Conservation (phyloP, 1,284 basidiomycete genomes). For the Ustilago vetiveriae region DNA sequence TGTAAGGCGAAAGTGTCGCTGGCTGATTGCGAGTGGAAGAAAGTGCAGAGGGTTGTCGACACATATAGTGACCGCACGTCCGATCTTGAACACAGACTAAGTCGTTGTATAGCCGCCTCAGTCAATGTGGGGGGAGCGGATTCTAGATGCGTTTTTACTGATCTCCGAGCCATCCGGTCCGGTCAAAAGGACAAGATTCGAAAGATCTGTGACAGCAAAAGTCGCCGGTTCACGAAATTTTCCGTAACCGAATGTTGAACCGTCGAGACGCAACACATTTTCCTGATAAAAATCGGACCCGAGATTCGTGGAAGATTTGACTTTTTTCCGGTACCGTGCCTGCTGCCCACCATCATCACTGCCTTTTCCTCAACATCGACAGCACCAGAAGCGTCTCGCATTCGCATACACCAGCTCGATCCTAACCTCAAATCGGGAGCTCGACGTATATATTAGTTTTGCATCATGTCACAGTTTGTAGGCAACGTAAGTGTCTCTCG, state of each 20-base stretch:
- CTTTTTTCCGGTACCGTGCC: conserved; percentile 11
- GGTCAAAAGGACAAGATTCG: background rate
- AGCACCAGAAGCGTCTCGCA: background rate
- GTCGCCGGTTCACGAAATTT: too few species aligned
- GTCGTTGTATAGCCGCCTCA: too few species aligned
- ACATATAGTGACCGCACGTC: too few species aligned
- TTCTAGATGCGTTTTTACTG: background rate
- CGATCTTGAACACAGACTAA: too few species aligned
- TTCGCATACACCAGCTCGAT: too few species aligned
- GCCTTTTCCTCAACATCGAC: conserved; percentile 8
- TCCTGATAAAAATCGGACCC: conserved; percentile 13
- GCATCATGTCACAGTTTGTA: conserved; percentile 46
- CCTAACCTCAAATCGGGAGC: background rate
- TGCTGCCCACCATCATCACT: conserved; percentile 7
- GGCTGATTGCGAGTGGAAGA: too few species aligned
- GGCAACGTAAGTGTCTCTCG: conserved; percentile 45
- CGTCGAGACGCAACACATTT: background rate
- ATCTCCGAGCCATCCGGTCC: too few species aligned
- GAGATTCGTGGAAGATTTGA: conserved; percentile 22
- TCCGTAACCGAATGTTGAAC: conserved; percentile 1
- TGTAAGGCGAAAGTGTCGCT: too few species aligned
- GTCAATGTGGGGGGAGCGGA: background rate
- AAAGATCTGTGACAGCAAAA: background rate
- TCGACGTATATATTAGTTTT: background rate
- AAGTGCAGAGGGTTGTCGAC: too few species aligned